Conservation (phyloP, 116 monocot genomes). For the Trichopus zeylanicus region DNA sequence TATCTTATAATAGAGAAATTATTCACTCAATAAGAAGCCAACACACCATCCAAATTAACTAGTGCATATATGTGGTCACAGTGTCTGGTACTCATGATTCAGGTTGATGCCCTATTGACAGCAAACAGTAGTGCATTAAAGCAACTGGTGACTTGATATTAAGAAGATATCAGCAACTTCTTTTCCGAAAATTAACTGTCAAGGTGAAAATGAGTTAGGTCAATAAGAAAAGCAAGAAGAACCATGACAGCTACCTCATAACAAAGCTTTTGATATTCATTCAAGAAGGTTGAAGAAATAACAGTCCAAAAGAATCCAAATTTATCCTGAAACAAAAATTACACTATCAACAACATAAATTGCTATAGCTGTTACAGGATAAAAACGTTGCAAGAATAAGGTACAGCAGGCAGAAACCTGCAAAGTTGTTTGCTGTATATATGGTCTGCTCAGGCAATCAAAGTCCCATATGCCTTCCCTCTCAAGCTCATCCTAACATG, state of each 20-base stretch:
- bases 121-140: too few species aligned
- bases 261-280: constrained; percentile 48
- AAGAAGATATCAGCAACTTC: too few species aligned
- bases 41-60: not conserved
- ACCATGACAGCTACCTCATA: too few species aligned
- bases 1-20: too few species aligned
- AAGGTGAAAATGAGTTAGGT: too few species aligned
- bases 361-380: not conserved
- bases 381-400: too few species aligned
- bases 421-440: constrained; percentile 57
- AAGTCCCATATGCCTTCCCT: constrained; percentile 93
- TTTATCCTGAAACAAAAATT: constrained; percentile 48
- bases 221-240: too few species aligned
- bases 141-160: too few species aligned
- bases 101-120: too few species aligned
- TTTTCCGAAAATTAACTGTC: too few species aligned
- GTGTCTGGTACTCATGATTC: too few species aligned
- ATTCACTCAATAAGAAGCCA: too few species aligned
- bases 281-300: constrained; percentile 65
- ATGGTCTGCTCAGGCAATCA: constrained; percentile 74
- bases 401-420: constrained; percentile 34
- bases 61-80: not conserved
- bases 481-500: constrained; percentile 75
- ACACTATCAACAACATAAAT: not conserved
- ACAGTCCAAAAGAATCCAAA: constrained; percentile 75